Percentiles rank a stretch among this genome's conserved stretches.
phyloP scores from a whole-genome alignment of 352 stramenopile genomes.

The Pythium monospermum region DNA sequence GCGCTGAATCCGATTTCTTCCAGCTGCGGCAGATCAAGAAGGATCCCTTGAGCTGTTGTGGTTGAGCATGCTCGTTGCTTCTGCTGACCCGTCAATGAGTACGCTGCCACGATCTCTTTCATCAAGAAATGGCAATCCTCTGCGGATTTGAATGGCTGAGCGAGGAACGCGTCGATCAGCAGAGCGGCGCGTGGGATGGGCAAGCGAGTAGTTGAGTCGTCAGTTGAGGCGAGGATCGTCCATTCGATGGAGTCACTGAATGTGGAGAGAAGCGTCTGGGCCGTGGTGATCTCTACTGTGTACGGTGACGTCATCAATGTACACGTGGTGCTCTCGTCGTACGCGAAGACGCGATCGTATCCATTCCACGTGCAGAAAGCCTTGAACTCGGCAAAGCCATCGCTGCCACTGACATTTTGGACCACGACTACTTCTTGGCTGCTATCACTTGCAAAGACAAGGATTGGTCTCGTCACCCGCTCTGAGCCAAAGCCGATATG shows the following conservation, averaged over 20 bases:
- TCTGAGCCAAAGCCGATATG: constrained; percentile 40
- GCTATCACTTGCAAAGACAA: constrained; percentile 18
- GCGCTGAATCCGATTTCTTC: constrained; percentile 18
- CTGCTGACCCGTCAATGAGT: constrained; percentile 16
- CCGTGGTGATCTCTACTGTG: not conserved
- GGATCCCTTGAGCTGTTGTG: constrained; percentile 11
- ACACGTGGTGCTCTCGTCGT: constrained; percentile 10
- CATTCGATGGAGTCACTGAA: constrained; percentile 6
- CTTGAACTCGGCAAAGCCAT: constrained; percentile 37
- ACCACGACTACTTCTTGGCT: not conserved
- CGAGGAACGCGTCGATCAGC: constrained; percentile 46
- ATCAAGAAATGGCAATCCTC: constrained; percentile 27
- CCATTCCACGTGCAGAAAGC: constrained; percentile 34
- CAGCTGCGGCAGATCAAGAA: constrained; percentile 35
- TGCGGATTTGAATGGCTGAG: constrained; percentile 32
- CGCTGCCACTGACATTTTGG: constrained; percentile 12
- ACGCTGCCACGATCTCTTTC: constrained; percentile 21
- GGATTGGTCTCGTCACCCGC: constrained; percentile 23
- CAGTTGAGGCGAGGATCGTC: constrained; percentile 10
- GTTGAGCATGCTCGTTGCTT: constrained; percentile 21
- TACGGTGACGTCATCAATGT: constrained; percentile 1
- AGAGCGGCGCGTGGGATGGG: constrained; percentile 27
- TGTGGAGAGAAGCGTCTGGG: constrained; percentile 1
- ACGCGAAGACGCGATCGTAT: constrained; percentile 16
- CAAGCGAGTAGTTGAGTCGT: constrained; percentile 8